Conservation (phyloP, 148 eudicot species). For the Nepenthes mirabilis region DNA sequence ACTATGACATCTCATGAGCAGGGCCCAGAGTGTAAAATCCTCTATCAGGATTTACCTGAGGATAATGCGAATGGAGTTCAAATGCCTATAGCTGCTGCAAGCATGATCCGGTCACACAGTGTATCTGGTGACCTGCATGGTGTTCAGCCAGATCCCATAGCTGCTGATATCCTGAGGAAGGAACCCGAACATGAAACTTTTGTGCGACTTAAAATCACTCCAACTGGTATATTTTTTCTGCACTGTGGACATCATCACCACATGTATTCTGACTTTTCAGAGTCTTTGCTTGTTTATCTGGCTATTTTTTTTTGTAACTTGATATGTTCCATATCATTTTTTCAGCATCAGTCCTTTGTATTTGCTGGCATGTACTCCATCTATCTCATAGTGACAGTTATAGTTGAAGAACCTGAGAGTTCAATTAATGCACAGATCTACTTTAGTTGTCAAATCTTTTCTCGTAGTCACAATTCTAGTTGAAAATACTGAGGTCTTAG, state of each 20-base stretch:
- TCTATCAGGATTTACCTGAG: conserved; percentile 50
- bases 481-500: too few species aligned
- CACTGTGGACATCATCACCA: neutral
- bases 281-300: too few species aligned
- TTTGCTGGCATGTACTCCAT: too few species aligned
- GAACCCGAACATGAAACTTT: conserved; percentile 99
- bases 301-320: too few species aligned
- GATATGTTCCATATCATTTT: too few species aligned
- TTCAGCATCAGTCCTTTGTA: too few species aligned
- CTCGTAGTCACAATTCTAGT: too few species aligned
- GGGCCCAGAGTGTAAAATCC: conserved; percentile 19
- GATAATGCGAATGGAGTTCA: conserved; percentile 56
- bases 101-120: conserved; percentile 90
- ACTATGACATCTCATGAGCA: neutral
- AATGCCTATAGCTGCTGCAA: conserved; percentile 46
- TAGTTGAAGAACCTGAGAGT: too few species aligned
- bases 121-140: conserved; percentile 96
- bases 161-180: conserved; percentile 96
- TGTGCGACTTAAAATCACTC: conserved; percentile 80
- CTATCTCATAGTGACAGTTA: too few species aligned
- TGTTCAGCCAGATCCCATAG: conserved; percentile 92
- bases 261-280: neutral
- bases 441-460: too few species aligned
- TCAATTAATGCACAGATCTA: too few species aligned
- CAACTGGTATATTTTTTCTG: conserved; percentile 40